Conservation (phyloP, 805 yeast species). For the Ogataea henricii region DNA sequence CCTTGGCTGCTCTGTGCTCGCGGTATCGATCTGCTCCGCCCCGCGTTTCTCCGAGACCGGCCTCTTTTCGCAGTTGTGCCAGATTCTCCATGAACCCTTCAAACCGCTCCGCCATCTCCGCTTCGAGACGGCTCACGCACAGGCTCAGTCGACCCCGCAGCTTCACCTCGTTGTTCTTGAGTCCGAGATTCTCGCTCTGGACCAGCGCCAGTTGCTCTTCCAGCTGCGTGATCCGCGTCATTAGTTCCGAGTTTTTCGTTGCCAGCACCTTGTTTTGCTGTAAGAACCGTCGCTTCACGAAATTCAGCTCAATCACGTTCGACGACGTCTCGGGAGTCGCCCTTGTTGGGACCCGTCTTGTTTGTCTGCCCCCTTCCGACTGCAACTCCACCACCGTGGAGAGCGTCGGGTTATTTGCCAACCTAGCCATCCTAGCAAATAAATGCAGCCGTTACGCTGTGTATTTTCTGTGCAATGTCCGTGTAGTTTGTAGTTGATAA, state of each 20-base stretch:
- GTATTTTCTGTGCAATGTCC: neutral
- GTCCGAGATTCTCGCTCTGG: conserved; percentile 30
- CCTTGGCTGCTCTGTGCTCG: conserved; percentile 12
- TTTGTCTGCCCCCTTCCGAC: neutral
- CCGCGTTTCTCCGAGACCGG: conserved; percentile 4
- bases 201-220: conserved; percentile 44
- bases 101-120: conserved; percentile 13
- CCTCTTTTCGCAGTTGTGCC: conserved; percentile 15
- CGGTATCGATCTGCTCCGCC: conserved; percentile 3
- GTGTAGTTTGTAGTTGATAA: neutral
- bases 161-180: conserved; percentile 26
- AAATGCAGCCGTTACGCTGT: neutral
- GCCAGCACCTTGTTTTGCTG: conserved; percentile 64
- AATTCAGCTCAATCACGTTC: conserved; percentile 15
- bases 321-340: conserved; percentile 15
- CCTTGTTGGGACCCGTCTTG: conserved; percentile 2
- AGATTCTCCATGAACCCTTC: conserved; percentile 15
- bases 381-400: conserved; percentile 6
- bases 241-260: conserved; percentile 53
- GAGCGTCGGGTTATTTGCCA: conserved; percentile 22
- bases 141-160: conserved; percentile 14
- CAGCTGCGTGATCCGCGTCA: conserved; percentile 51
- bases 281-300: conserved; percentile 31
- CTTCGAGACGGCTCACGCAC: conserved; percentile 12
- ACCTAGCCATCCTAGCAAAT: conserved; percentile 23